Evolutionary conservation across 208 protist genomes (phyloP), one percentile per base, ranked within the genome.

Genomic region (Trypanosoma theileri): DNA sequence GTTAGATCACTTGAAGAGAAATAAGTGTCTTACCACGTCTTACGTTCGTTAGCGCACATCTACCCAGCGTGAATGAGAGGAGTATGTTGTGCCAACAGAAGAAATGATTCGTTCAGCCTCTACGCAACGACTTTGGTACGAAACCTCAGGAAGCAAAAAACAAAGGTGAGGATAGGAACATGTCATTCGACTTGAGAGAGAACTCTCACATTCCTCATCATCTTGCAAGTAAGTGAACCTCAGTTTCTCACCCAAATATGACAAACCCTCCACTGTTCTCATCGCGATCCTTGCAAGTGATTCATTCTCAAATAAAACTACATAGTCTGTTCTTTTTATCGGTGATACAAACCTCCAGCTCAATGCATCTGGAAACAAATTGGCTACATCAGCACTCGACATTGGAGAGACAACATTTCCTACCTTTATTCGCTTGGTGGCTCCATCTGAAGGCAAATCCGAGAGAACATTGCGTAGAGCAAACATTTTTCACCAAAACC

Each of bases 381-480:
- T 61, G 13, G 42, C 59, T 13, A 80, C 69, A 50, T 80, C 75
- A 13, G 51, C 41, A 59, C 59, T 70, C 31, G 75, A 71, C 75
- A 80, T 80, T 11, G 75, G 75, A 13, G 75, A 80, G 40, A 65
- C 55, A 4, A 80, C 69, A 73, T 80, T 80, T 24, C 59, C 62
- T 61, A 80, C 69, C 35, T 71, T 62, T 68, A 80, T 71, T 28
- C 58, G 69, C 24, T 46, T 71, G 9, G 75, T 80, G 17, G 75
- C 75, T 16, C 52, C 68, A 60, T 73, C 68, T 24, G 58, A 53
- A 51, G 68, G 68, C n/a, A 73, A 17, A 16, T 60, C 28, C 9
- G 59, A 73, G 8, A 73, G 28, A 54, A 73, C 57, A 11, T 66
- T 51, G 4, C 68, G 68, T 35, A 73, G 52, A 22, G 50, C 45